Conservation (phyloP, 2,329 filamentous ascomycete species). For the Ophiostoma sp. region DNA sequence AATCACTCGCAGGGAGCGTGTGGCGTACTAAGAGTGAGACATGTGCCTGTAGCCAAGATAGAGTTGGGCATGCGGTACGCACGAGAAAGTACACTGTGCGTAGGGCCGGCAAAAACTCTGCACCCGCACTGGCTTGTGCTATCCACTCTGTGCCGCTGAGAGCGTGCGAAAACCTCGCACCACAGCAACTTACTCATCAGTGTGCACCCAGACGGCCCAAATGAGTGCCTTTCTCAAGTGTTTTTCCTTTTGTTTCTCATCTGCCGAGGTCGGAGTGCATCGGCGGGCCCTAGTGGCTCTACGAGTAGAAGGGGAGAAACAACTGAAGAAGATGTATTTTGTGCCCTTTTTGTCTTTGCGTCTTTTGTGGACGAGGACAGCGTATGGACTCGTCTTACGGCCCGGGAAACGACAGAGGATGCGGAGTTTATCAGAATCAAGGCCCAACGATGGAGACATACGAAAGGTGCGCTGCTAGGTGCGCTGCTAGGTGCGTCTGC, state of each 20-base stretch:
- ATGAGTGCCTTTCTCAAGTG: neutral
- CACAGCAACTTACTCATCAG: no score
- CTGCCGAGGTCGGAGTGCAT: conserved; percentile 22
- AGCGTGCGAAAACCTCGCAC: no score
- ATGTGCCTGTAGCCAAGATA: neutral
- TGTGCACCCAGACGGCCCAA: no score
- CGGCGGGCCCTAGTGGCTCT: neutral
- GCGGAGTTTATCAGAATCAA: no score
- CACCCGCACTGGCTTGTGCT: neutral
- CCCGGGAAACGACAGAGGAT: neutral
- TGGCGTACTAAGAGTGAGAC: neutral
- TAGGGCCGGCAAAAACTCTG: conserved; percentile 9
- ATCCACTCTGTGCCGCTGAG: neutral
- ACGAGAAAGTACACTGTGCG: conserved; percentile 18
- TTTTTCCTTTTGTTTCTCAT: neutral
- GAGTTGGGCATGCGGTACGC: neutral
- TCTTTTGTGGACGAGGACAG: neutral
- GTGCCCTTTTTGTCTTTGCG: neutral
- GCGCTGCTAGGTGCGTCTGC: no score
- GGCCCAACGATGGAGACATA: no score
- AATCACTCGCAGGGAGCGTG: conserved; percentile 14
- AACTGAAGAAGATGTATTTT: neutral
- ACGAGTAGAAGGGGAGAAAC: neutral
- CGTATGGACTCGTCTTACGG: neutral
- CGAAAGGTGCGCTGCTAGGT: no score